phyloP scores from a whole-genome alignment of 208 protist species.

The Leishmania mexicana region DNA sequence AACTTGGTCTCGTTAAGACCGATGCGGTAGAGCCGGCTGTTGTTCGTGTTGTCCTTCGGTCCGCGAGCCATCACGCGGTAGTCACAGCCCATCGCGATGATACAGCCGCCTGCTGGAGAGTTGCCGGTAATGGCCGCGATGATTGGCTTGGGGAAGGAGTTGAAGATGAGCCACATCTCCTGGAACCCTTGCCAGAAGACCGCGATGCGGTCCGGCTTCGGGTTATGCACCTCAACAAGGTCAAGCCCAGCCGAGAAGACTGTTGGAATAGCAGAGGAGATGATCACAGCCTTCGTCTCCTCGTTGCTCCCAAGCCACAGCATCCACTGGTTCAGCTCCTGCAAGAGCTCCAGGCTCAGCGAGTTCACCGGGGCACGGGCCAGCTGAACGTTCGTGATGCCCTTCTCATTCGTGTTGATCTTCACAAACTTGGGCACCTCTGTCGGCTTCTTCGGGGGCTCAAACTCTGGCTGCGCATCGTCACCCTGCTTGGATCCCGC shows the following conservation, averaged over 20 bases:
- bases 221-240: conserved; percentile 75
- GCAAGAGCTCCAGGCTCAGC: conserved; percentile 70
- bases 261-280: conserved; percentile 72
- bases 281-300: conserved; percentile 61
- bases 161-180: conserved; percentile 84
- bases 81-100: conserved; percentile 79
- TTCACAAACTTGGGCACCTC: conserved; percentile 75
- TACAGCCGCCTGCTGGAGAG: conserved; percentile 75
- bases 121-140: conserved; percentile 82
- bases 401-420: conserved; percentile 59
- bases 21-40: conserved; percentile 67
- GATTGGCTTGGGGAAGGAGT: conserved; percentile 81
- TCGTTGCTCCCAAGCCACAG: conserved; percentile 84
- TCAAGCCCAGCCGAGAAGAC: conserved; percentile 85
- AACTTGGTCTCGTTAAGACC: conserved; percentile 86
- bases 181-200: conserved; percentile 77
- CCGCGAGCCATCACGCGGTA: conserved; percentile 77
- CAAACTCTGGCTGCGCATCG: conserved; percentile 37
- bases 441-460: conserved; percentile 67
- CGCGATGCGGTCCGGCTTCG: conserved; percentile 60
- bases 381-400: conserved; percentile 63
- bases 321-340: conserved; percentile 86
- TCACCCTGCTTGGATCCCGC: conserved; percentile 12
- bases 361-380: conserved; percentile 70
- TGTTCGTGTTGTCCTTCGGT: conserved; percentile 44